A percentile compares a stretch with the other conserved stretches of the same genome.
phyloP scores from a whole-genome alignment of 2,329 filamentous ascomycete genomes.

The Sporothrix schenckii region DNA sequence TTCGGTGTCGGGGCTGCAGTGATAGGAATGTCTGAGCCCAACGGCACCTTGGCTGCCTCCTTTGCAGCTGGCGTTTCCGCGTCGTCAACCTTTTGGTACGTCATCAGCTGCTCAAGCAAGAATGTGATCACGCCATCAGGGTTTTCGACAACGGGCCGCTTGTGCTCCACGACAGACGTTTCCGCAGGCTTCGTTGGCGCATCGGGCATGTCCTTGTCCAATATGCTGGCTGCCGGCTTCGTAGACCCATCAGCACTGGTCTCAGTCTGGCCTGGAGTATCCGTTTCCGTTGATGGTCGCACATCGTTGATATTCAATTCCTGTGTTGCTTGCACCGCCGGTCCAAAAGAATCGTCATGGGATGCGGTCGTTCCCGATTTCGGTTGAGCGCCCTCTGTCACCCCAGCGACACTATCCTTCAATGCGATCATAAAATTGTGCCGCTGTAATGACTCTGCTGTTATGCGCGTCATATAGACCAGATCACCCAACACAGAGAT shows the following conservation, averaged over 20 bases:
- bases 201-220: constrained; percentile 57
- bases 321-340: constrained; percentile 51
- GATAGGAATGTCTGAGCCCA: constrained; percentile 32
- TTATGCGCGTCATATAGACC: constrained; percentile 70
- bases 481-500: constrained; percentile 85
- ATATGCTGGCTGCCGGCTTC: not conserved
- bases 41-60: constrained; percentile 20
- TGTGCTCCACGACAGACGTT: constrained; percentile 68
- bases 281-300: constrained; percentile 62
- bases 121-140: constrained; percentile 96
- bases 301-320: constrained; percentile 56
- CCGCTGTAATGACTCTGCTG: constrained; percentile 33
- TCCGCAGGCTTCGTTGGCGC: constrained; percentile 66
- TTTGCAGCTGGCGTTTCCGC: constrained; percentile 58
- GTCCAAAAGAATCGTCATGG: constrained; percentile 49
- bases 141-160: constrained; percentile 83
- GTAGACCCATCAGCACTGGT: not conserved
- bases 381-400: not conserved
- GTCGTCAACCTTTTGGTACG: constrained; percentile 90
- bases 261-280: constrained; percentile 21
- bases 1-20: constrained; percentile 23
- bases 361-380: not conserved
- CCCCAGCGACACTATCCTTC: constrained; percentile 6
- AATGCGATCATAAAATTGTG: constrained; percentile 26
- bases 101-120: constrained; percentile 85